Conservation (phyloP, 768 basidiomycete species). For the Lactifluus pinguis region DNA sequence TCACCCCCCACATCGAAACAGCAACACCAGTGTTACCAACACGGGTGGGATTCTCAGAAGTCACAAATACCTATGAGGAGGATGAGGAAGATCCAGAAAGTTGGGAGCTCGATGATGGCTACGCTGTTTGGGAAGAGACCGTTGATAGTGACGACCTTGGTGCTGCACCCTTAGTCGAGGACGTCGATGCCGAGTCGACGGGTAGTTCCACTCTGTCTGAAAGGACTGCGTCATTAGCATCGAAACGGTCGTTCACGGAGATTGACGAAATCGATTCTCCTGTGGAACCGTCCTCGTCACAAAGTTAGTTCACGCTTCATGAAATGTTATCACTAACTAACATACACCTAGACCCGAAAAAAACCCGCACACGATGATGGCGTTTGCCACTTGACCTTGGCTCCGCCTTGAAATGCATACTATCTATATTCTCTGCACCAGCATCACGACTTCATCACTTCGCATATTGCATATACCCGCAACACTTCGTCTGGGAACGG, state of each 20-base stretch:
- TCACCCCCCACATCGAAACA: background rate
- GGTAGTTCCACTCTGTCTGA: conserved; percentile 13
- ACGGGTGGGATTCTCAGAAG: background rate
- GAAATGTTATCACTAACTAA: background rate
- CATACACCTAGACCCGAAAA: conserved; percentile 2
- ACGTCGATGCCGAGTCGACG: conserved; percentile 9
- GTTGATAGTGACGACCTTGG: conserved; percentile 7
- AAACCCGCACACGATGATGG: conserved; percentile 10
- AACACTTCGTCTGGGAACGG: background rate
- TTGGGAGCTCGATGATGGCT: conserved; percentile 16
- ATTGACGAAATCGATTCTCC: background rate
- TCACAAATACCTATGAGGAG: background rate
- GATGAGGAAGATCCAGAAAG: conserved; percentile 9
- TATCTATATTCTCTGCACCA: background rate
- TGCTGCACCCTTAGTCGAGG: background rate
- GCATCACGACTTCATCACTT: background rate
- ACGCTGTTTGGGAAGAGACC: conserved; percentile 5
- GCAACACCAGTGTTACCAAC: background rate
- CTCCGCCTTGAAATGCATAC: background rate
- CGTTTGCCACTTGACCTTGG: background rate
- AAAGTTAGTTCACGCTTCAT: background rate
- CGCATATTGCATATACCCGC: background rate
- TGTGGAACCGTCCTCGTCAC: background rate
- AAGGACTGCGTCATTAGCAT: conserved; percentile 1
- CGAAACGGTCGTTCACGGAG: conserved; percentile 11